These are phyloP conservation scores for Agaricus sinodeliciosus DNA, from an alignment of 768 basidiomycete species.

Conservation along the genomic window DNA sequence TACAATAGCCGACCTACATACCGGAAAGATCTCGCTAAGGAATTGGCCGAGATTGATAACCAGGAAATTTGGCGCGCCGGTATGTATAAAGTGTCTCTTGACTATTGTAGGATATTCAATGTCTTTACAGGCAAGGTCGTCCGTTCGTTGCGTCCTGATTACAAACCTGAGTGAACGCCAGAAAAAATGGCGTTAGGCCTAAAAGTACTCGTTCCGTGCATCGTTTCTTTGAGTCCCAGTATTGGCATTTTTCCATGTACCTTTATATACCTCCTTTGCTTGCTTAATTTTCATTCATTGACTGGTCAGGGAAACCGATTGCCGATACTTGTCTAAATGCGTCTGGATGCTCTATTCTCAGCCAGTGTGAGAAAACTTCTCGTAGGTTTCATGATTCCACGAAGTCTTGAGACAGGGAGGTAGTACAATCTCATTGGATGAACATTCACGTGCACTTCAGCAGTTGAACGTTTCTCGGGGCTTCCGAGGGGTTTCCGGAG, in stretches of 20 bases:
- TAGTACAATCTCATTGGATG: too few species aligned
- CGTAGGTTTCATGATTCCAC: too few species aligned
- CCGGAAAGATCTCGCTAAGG: constrained; percentile 86
- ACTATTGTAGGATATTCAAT: not conserved
- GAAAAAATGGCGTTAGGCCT: not conserved
- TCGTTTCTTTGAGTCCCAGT: not conserved
- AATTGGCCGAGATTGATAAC: constrained; percentile 91
- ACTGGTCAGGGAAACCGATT: not conserved
- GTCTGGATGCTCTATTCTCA: too few species aligned
- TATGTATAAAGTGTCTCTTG: constrained; percentile 24
- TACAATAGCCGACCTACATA: constrained; percentile 93
- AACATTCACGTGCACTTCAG: too few species aligned
- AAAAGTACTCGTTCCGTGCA: constrained; percentile 1
- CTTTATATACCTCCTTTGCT: not conserved
- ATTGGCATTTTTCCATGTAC: not conserved
- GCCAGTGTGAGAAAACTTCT: too few species aligned
- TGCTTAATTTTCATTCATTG: not conserved
- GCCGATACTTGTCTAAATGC: too few species aligned
- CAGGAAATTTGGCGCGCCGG: constrained; percentile 99
- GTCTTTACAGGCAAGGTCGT: constrained; percentile 75
- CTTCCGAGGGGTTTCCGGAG: too few species aligned
- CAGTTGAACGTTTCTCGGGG: too few species aligned
- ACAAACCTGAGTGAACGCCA: constrained; percentile 48
- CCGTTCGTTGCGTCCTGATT: constrained; percentile 80
- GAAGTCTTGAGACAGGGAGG: too few species aligned